Evolutionary conservation across 345 rosid species (phyloP).

Genomic region (Conringia planisiliqua): DNA sequence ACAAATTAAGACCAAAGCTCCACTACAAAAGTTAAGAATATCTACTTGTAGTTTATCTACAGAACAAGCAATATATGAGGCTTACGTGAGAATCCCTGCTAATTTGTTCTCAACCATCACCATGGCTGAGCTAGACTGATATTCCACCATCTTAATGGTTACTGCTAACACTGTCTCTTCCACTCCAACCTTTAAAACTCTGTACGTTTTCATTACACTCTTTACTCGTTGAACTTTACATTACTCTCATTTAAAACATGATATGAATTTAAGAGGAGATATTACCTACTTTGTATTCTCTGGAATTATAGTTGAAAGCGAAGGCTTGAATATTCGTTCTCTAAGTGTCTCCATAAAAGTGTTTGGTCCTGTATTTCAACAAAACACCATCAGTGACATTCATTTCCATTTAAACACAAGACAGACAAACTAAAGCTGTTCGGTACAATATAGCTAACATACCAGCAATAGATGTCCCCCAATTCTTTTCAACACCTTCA

Average conservation of each 20-base stretch:
- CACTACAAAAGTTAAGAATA: not conserved
- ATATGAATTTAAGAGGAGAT: conserved; percentile 27
- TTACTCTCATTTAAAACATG: not conserved
- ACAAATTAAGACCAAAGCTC: conserved; percentile 9
- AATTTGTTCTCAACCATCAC: conserved; percentile 75
- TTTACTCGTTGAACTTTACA: not conserved
- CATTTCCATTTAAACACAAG: not conserved
- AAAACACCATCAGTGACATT: not conserved
- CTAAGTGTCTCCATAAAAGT: conserved; percentile 82
- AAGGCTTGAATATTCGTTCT: conserved; percentile 87
- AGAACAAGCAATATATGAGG: conserved; percentile 1
- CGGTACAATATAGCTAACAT: conserved; percentile 10
- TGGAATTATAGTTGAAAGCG: conserved; percentile 71
- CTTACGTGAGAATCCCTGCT: conserved; percentile 89
- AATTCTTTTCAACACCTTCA: conserved; percentile 94
- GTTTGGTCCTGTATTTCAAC: conserved; percentile 55
- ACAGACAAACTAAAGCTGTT: not conserved
- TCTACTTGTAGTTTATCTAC: not conserved
- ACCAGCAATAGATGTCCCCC: conserved; percentile 85
- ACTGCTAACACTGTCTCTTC: conserved; percentile 69
- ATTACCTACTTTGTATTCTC: conserved; percentile 99
- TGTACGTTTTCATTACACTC: conserved; percentile 33
- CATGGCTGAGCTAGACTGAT: conserved; percentile 62
- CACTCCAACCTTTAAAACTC: conserved; percentile 74
- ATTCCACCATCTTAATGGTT: conserved; percentile 85